Conservation (phyloP, 352 stramenopile genomes). For the Poterioochromonas sp. region DNA sequence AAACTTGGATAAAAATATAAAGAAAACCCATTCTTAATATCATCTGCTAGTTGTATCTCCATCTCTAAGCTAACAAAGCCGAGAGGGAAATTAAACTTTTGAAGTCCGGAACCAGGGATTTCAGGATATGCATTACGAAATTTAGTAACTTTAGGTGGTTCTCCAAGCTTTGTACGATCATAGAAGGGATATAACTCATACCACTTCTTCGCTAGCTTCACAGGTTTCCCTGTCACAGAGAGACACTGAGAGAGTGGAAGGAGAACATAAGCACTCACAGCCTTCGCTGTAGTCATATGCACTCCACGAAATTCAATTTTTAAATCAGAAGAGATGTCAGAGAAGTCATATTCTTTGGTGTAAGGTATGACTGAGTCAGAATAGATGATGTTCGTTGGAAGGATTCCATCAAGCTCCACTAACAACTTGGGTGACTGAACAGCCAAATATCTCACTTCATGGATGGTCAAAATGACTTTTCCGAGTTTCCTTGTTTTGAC, state of each 20-base stretch:
- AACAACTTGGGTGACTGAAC: neutral
- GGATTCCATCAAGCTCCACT: neutral
- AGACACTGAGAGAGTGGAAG: neutral
- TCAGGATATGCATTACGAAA: neutral
- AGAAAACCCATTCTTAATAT: neutral
- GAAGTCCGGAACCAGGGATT: neutral
- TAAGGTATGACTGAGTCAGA: neutral
- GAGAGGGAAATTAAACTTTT: neutral
- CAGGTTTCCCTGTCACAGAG: neutral
- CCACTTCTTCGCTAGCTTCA: neutral
- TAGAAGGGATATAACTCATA: constrained; percentile 1
- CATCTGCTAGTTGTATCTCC: neutral
- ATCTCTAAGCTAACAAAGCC: neutral
- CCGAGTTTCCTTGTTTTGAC: no score
- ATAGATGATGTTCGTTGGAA: neutral
- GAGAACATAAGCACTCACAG: neutral
- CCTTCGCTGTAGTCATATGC: neutral
- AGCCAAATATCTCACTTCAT: neutral
- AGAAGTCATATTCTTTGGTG: neutral
- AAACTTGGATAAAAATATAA: neutral
- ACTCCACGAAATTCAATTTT: neutral
- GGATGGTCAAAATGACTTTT: neutral
- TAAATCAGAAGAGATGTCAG: neutral
- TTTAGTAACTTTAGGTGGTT: neutral
- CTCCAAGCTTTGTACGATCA: neutral